Base-by-base conservation (phyloP, 2,329 filamentous ascomycete species). In the Sporothrix sp. region DNA sequence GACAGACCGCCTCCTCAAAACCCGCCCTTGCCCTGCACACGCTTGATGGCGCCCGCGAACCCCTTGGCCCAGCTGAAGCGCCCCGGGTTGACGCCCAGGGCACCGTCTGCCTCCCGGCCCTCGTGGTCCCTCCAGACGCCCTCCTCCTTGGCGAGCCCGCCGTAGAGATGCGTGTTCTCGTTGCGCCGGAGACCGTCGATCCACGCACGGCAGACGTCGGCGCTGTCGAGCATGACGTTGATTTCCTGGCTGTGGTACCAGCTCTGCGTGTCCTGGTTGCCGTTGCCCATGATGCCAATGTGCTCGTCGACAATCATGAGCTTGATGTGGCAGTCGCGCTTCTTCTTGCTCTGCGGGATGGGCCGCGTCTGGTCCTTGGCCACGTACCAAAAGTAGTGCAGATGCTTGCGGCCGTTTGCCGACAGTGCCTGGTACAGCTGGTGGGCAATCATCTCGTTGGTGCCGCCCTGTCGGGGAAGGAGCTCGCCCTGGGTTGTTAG, bases 181-280 rank as follows among this genome's bases (percentile, higher is more conserved):
- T 84, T 84, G 51, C 64, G 55, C 18, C 58, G 50, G 48, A 66
- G 35, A 2, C 58, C 78, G 14, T 80, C 76, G 18, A 78, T 71
- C 84, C 84, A 87, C 30, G 69, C 71, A 27, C 61, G 61, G 58
- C 85, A 88, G 0, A 89, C 68, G 1, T 71, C 63, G 0, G 63
- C 58, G 18, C 76, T 82, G 55, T 91, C 85, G 6, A 89, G 66
- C 75, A 91, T 79, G 21, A 90, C 65, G 57, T 91, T 90, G 50
- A 85, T 75, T 63, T 91, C 86, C 63, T 89, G 84, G 50, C 76
- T 82, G 60, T 91, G 85, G 57, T 75, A 89, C 81, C 84, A 90
- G 18, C 75, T 81, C 64, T 91, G 86, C 2, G 85, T 89, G 58
- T 91, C 86, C 62, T 89, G 82, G 60, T 90, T 91, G 0, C 85